These are phyloP conservation scores for Verticillium longisporum DNA, from an alignment of 2,329 filamentous ascomycete species.

Conservation along the genomic window DNA sequence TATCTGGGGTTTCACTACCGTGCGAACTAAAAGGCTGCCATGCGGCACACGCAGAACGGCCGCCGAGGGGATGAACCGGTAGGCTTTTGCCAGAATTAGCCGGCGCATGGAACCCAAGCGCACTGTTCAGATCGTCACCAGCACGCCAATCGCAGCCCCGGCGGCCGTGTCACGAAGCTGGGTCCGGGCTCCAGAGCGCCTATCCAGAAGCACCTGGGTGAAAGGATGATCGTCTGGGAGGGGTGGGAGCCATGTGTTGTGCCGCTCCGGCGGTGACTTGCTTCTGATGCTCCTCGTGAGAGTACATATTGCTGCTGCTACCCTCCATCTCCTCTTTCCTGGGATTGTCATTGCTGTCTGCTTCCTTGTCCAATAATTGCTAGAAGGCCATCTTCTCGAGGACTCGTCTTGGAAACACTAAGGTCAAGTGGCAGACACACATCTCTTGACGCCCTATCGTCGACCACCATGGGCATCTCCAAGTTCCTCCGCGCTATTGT, in stretches of 20 bases:
- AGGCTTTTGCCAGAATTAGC: background rate
- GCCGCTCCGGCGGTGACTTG: background rate
- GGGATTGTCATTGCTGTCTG: background rate
- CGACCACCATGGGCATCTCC: slow-evolving; percentile 30
- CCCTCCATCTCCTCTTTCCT: background rate
- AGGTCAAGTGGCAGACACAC: background rate
- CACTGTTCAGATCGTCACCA: background rate
- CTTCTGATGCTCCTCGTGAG: background rate
- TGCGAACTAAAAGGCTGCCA: background rate
- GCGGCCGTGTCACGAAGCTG: background rate
- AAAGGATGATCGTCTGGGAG: background rate
- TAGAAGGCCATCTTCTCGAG: background rate
- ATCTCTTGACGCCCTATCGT: background rate
- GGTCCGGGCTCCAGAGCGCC: background rate
- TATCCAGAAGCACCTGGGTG: background rate
- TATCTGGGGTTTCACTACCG: background rate
- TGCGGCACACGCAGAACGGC: background rate
- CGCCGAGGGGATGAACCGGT: background rate
- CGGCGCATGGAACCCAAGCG: background rate
- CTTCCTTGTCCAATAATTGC: background rate
- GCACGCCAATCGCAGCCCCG: background rate
- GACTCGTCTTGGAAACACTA: background rate
- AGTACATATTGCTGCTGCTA: background rate
- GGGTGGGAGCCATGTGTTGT: background rate
- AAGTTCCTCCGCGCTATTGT: slow-evolving; percentile 48